A percentile compares a stretch with the other conserved stretches of the same genome.
Evolutionary conservation across 768 basidiomycete genomes (phyloP).

Genomic region (Lactarius sp.): DNA sequence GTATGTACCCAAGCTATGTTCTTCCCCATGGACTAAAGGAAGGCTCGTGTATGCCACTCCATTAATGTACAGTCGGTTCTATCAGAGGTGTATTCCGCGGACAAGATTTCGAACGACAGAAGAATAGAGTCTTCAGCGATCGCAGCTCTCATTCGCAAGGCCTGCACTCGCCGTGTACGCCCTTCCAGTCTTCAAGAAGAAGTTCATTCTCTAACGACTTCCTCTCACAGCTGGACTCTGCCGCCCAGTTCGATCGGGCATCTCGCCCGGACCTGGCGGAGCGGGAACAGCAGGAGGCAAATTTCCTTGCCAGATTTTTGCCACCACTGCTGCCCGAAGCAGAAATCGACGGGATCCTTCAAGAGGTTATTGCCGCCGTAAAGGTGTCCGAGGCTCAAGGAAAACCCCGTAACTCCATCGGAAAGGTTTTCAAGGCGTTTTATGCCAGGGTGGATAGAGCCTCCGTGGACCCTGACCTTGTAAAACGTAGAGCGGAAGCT

Average conservation of each 20-base stretch:
- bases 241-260: constrained; percentile 49
- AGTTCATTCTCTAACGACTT: background rate
- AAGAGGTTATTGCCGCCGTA: constrained; percentile 36
- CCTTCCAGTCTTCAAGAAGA: background rate
- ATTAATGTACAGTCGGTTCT: constrained; percentile 52
- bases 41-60: background rate
- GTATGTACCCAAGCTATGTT: constrained; percentile 17
- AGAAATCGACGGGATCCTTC: constrained; percentile 51
- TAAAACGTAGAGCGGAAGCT: constrained; percentile 47
- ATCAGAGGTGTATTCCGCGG: constrained; percentile 62
- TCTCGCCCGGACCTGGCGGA: constrained; percentile 61
- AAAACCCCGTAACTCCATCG: constrained; percentile 37
- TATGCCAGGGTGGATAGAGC: constrained; percentile 58
- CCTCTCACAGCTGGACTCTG: constrained; percentile 50
- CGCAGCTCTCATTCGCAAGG: constrained; percentile 52
- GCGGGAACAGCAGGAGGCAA: constrained; percentile 55
- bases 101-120: constrained; percentile 46
- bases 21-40: background rate
- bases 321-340: constrained; percentile 55
- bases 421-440: constrained; percentile 57
- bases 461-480: constrained; percentile 50
- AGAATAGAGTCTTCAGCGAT: constrained; percentile 46
- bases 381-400: constrained; percentile 29
- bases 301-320: constrained; percentile 48
- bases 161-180: constrained; percentile 54